Percentiles rank a stretch among this genome's conserved stretches.
Evolutionary conservation across 1,284 basidiomycete genomes (phyloP).

Genomic region (Irpex sp.): DNA sequence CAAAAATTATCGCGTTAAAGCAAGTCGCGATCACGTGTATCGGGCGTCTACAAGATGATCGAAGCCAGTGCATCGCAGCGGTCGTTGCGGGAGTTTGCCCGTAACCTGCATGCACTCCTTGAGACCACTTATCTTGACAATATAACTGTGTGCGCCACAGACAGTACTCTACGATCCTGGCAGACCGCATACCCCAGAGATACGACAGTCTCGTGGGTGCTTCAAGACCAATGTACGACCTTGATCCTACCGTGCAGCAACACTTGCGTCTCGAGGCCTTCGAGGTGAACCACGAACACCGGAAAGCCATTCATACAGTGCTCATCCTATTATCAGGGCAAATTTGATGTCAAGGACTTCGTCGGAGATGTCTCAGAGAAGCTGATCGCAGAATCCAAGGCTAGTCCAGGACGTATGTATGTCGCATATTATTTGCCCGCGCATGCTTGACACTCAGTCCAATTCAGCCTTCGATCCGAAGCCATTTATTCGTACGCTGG

Average conservation of each 20-base stretch:
- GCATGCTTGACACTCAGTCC: background rate
- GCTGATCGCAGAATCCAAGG: slow-evolving; percentile 79
- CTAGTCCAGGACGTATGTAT: slow-evolving; percentile 74
- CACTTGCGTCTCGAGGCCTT: slow-evolving; percentile 26
- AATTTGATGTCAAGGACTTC: slow-evolving; percentile 91
- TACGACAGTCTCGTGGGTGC: too few species aligned
- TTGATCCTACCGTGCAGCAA: slow-evolving; percentile 25
- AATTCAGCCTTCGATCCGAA: slow-evolving; percentile 84
- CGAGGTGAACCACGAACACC: slow-evolving; percentile 18
- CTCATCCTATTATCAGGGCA: slow-evolving; percentile 46
- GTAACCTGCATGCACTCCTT: background rate
- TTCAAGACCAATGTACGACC: slow-evolving; percentile 3
- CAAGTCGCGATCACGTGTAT: background rate
- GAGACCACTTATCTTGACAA: background rate
- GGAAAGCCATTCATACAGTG: background rate
- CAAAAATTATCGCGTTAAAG: background rate
- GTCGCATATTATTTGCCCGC: background rate
- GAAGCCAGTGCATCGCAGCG: background rate
- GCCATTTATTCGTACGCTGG: slow-evolving; percentile 90
- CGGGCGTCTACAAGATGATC: background rate
- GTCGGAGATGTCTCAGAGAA: slow-evolving; percentile 82
- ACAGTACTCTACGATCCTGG: too few species aligned
- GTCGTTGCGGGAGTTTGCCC: background rate
- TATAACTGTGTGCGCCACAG: background rate
- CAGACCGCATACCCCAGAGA: too few species aligned